Base-by-base conservation (phyloP, 2,329 filamentous ascomycete genomes). In the Colletotrichum phormii region DNA sequence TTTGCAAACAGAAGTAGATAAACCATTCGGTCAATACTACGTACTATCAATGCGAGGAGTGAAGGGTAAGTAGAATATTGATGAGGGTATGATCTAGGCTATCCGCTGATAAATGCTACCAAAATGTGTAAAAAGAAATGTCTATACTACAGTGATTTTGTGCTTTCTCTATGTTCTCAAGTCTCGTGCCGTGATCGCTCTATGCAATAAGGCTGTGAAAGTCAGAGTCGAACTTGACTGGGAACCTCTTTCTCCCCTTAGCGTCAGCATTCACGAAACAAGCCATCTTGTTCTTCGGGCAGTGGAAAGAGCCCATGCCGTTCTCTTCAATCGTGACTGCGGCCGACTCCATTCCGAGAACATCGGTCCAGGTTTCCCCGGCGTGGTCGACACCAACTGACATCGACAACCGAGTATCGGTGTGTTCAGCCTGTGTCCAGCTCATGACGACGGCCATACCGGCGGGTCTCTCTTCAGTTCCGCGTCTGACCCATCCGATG, bases 401-500 rank as follows among this genome's bases (percentile, higher is more conserved):
- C 71, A 73, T 73, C 22, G 54, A 59, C 7, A 71, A 24, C 18
- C 49, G 66, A n/a, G 71, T 64, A 26, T 65, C 60, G 4, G 71
- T 26, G 15, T 65, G n/a, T 13, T 26, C 46, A 12, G 46, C 24
- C 1, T 55, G 61, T 18, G 71, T 65, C 71, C 71, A 73, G 37
- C 33, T 70, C 66, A 73, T 73, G 9, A 71, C 46, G 3, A 71
- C 60, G 0, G 66, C 71, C 46, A 70, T 55, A 4, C 71, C 71
- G 12, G 70, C 55, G 5, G 66, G 71, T 8, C 26, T 24, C 4
- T 73, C 71, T n/a, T 71, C 55, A 3, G 46, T 57, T 18, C 71
- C 71, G 11, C 61, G 71, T 0, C 71, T 53, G 8, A 73, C 55
- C 71, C 71, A 73, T 3, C 71, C 71, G 46, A 73, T 55, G 55